Evolutionary conservation across 257 asterid species (phyloP), one percentile per base, ranked within the genome.

Genomic region (Buddleja alternifolia): DNA sequence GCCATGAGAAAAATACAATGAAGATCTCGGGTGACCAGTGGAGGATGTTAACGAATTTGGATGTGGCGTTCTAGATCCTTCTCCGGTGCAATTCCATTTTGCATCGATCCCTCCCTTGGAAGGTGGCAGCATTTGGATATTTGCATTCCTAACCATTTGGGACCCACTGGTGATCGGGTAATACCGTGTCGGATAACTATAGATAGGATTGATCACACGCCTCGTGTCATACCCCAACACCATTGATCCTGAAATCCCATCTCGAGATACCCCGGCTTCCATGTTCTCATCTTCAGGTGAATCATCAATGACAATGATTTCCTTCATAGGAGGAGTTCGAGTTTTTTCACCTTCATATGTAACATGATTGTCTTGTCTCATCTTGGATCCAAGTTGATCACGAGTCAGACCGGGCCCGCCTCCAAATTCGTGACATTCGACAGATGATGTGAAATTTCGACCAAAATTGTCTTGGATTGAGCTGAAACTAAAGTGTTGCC

Each of bases 251-350:
- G 70, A 29, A 56, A 64, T 55, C 54, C 77, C 66, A 19, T 37
- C 58, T 54, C 73, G 12, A 10, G 61, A 63, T 36, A 61, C 70
- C 55, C 67, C 37, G 37, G 67, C 57, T 48, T 54, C 77, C 21
- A 69, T 57, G 59, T 29, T 23, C 41, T 71, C 80, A 39, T 65
- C 50, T 57, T 77, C 73, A 1, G 77, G 81, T 6, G 79, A 54
- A 77, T 73, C 90, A 56, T 82, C 75, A 37, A 82, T 78, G 32
- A 82, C 71, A 12, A 73, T 79, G 25, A 80, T 25, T 56, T 84
- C 85, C 67, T 70, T 74, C 44, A 63, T 50, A 52, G 15, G 34
- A 21, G 80, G 77, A 63, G 59, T 69, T 36, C 29, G 64, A 21
- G 16, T n/a, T 58, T 70, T 75, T 66, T 59, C 74, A 50, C 34